Evolutionary conservation across 352 stramenopile genomes (phyloP).

Genomic region (Thalassiosira hispida): DNA sequence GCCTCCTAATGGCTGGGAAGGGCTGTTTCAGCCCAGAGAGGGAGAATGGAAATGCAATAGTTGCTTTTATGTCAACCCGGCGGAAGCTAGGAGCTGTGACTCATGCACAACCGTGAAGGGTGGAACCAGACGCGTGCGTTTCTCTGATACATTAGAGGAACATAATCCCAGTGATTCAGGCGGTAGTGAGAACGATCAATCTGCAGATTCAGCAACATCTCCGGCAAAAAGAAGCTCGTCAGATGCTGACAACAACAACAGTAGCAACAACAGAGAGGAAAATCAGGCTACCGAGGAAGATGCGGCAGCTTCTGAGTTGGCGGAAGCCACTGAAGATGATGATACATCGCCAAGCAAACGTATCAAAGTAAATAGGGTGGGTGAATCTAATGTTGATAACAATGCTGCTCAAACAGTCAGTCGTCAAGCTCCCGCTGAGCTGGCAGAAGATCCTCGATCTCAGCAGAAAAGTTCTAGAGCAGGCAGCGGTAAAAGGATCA

Average conservation of each 20-base stretch:
- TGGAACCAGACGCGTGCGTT: background rate
- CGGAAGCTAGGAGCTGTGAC: slow-evolving; percentile 39
- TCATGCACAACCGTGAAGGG: slow-evolving; percentile 25
- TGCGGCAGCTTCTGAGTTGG: background rate
- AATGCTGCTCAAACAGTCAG: slow-evolving; percentile 1
- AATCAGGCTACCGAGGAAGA: background rate
- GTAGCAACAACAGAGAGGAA: background rate
- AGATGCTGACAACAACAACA: too few relatives aligned
- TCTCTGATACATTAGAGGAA: background rate
- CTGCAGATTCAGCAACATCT: background rate
- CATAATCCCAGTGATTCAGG: too few relatives aligned
- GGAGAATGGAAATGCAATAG: slow-evolving; percentile 43
- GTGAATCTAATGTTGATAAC: background rate
- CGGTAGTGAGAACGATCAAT: background rate
- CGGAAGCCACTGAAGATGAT: background rate
- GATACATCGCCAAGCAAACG: slow-evolving; percentile 3
- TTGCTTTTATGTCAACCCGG: slow-evolving; percentile 41
- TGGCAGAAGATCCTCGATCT: background rate
- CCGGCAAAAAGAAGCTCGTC: background rate
- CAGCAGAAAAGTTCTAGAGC: background rate
- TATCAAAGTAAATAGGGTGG: slow-evolving; percentile 1
- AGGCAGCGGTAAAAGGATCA: slow-evolving; percentile 10
- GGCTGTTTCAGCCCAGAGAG: slow-evolving; percentile 30
- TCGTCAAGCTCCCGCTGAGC: background rate
- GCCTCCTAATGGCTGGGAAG: slow-evolving; percentile 25